Evolutionary conservation across 2,329 filamentous ascomycete species (phyloP).

Genomic region (Huntiella omanensis): DNA sequence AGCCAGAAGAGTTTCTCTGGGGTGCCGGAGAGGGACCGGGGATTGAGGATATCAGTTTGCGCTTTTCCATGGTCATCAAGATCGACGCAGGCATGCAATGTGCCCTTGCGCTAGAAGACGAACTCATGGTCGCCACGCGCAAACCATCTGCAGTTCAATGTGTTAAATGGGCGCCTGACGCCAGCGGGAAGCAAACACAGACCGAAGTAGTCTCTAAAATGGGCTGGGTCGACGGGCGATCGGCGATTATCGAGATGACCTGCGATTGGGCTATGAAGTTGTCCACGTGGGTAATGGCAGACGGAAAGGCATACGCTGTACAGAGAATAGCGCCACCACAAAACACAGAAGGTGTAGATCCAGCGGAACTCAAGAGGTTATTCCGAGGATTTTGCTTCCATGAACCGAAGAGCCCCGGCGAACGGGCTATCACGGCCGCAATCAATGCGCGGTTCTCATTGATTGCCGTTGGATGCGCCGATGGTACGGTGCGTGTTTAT

Average conservation of each 20-base stretch:
- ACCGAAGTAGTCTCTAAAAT: slow-evolving; percentile 82
- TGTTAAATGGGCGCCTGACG: slow-evolving; percentile 84
- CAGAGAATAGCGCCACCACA: slow-evolving; percentile 39
- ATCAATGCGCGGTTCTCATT: slow-evolving; percentile 93
- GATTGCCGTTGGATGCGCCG: slow-evolving; percentile 65
- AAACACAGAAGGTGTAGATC: slow-evolving; percentile 21
- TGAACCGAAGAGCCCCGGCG: slow-evolving; percentile 37
- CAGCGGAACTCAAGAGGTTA: slow-evolving; percentile 33
- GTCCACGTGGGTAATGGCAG: slow-evolving; percentile 75
- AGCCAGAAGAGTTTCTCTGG: slow-evolving; percentile 45
- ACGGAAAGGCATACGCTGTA: slow-evolving; percentile 78
- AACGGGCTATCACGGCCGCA: slow-evolving; percentile 52
- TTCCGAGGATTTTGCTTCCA: slow-evolving; percentile 92
- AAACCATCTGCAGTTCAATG: slow-evolving; percentile 93
- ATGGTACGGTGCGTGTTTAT: slow-evolving; percentile 74
- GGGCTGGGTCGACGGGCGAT: slow-evolving; percentile 65
- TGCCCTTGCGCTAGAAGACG: slow-evolving; percentile 76
- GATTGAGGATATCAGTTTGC: slow-evolving; percentile 70
- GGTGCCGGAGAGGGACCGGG: slow-evolving; percentile 68
- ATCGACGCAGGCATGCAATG: slow-evolving; percentile 87
- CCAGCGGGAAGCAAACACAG: slow-evolving; percentile 62
- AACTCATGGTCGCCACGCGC: slow-evolving; percentile 74
- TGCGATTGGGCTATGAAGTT: slow-evolving; percentile 94
- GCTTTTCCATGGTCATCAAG: slow-evolving; percentile 94
- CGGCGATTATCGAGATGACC: slow-evolving; percentile 64